Evolutionary conservation across 495 filamentous ascomycete genomes (phyloP), one percentile per base, ranked within the genome.

Genomic region (Chlorociboria aeruginascens): DNA sequence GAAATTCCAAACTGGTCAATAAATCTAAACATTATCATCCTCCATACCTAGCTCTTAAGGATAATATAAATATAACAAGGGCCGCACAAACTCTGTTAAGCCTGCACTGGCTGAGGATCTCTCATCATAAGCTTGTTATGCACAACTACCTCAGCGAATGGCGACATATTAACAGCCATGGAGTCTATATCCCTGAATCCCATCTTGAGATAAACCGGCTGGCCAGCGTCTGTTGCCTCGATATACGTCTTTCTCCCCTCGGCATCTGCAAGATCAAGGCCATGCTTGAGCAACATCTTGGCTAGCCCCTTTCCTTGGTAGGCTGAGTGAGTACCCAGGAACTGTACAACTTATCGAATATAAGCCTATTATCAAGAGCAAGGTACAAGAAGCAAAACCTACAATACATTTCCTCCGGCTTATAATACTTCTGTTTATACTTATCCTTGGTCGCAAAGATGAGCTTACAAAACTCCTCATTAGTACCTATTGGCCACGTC

Each of bases 251-350:
- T 49, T 16, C 43, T 46, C 7, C 43, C 43, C 39, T 55, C 58
- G 8, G 12, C 8, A 48, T 61, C 58, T 0, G 55, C 58, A 3
- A 47, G 8, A 20, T 52, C 49, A 17, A 61, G 43, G 7, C 20
- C 43, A 40, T 61, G 46, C 29, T 46, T 48, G n/a, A 61, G 16
- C 32, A 61, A 38, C 46, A 25, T 50, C 7, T 3, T 45, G 1
- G 31, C 58, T 11, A 57, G 32, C 1, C 58, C 58, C 34, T 46
- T 55, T 9, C 58, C 14, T 32, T 58, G 58, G 32, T 50, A 53
- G 2, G 31, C 32, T 11, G 48, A 51, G 30, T 33, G 20, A 1
- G 56, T 55, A 10, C 17, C 32, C 3, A 61, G 32, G 2, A 61
- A 34, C 1, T 49, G 20, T 16, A 48, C 43, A 12, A 50, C 56